Conservation (phyloP, 179 eudicot species). For the Pouteria campechiana region DNA sequence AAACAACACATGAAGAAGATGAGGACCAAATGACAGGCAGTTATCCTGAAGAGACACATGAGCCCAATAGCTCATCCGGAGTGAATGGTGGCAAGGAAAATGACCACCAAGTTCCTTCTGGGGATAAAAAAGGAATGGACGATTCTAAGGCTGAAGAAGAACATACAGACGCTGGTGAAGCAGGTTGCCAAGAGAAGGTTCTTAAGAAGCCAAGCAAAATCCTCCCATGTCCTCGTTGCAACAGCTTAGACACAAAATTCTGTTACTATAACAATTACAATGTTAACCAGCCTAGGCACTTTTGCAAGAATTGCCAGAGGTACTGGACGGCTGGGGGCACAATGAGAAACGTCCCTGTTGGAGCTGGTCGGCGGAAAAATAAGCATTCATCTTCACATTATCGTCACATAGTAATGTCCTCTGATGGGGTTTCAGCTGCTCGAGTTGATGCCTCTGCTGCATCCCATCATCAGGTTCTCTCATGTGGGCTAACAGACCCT, state of each 20-base stretch:
- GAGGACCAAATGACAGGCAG: too few relatives aligned
- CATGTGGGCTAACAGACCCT: conserved; percentile 7
- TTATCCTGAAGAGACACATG: too few relatives aligned
- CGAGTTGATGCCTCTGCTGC: conserved; percentile 20
- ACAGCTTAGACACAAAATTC: conserved; percentile 64
- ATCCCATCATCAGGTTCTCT: conserved; percentile 8
- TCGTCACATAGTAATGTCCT: conserved; percentile 19
- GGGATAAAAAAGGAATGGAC: too few relatives aligned
- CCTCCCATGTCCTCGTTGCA: conserved; percentile 65
- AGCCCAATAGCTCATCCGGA: too few relatives aligned
- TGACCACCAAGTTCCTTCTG: too few relatives aligned
- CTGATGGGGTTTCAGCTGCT: conserved; percentile 17
- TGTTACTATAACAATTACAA: conserved; percentile 68
- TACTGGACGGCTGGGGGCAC: conserved; percentile 80
- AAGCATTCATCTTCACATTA: conserved; percentile 28
- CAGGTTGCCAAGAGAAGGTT: conserved; percentile 24
- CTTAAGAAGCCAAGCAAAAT: conserved; percentile 52
- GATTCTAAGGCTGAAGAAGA: too few relatives aligned
- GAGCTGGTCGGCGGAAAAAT: conserved; percentile 65
- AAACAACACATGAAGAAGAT: too few relatives aligned
- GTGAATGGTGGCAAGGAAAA: too few relatives aligned
- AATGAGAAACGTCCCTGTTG: conserved; percentile 64
- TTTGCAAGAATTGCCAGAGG: conserved; percentile 67
- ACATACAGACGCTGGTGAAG: too few relatives aligned
- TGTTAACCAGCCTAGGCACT: conserved; percentile 60